Evolutionary conservation across 2,329 filamentous ascomycete genomes (phyloP).

Genomic region (Aspergillus awamori): DNA sequence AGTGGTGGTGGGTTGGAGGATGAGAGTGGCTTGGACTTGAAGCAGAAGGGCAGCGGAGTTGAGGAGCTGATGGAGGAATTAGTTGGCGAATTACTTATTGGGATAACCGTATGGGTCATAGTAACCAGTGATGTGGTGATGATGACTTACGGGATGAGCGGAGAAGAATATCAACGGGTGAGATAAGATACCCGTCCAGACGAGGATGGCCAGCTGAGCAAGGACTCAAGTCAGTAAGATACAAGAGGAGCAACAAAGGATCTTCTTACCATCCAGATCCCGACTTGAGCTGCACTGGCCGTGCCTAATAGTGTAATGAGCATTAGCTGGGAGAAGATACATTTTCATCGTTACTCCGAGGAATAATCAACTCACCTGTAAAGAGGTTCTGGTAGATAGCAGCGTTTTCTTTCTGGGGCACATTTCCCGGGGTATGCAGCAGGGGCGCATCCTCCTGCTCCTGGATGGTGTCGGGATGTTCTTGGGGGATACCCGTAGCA

Average conservation of each 20-base stretch:
- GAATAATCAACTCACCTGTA: slow-evolving; percentile 61
- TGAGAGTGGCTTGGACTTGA: slow-evolving; percentile 76
- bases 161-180: slow-evolving; percentile 79
- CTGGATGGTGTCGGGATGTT: slow-evolving; percentile 43
- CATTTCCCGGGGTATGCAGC: slow-evolving; percentile 72
- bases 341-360: not conserved
- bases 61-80: slow-evolving; percentile 45
- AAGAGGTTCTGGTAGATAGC: slow-evolving; percentile 71
- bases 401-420: slow-evolving; percentile 66
- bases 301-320: slow-evolving; percentile 62
- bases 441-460: slow-evolving; percentile 68
- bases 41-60: slow-evolving; percentile 71
- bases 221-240: not conserved
- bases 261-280: slow-evolving; percentile 65
- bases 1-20: slow-evolving; percentile 85
- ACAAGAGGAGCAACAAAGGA: no score
- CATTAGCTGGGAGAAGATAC: not conserved
- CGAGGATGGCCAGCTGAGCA: slow-evolving; percentile 65
- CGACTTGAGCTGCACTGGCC: slow-evolving; percentile 76
- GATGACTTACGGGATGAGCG: slow-evolving; percentile 73
- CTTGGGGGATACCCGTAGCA: slow-evolving; percentile 66
- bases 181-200: slow-evolving; percentile 78
- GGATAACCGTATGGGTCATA: not conserved
- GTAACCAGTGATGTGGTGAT: slow-evolving; percentile 37
- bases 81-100: not conserved